Percentiles rank a stretch among this genome's conserved stretches.
Evolutionary conservation across 2,329 filamentous ascomycete species (phyloP).

Genomic region (Penicillium griseofulvum): DNA sequence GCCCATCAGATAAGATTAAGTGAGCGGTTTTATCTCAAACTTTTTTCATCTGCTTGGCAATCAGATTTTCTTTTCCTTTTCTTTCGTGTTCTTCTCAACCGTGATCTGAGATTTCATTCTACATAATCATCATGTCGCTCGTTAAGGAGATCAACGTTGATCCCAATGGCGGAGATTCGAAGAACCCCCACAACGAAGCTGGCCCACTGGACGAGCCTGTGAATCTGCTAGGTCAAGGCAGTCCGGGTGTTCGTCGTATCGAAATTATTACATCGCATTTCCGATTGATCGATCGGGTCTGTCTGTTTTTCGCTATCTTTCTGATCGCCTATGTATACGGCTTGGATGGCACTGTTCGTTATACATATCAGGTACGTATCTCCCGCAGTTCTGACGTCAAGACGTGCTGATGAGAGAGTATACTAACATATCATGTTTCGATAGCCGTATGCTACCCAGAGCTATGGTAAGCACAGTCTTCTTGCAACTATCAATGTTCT

Average conservation of each 20-base stretch:
- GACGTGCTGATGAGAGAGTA: neutral
- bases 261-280: conserved; percentile 57
- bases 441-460: conserved; percentile 54
- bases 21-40: neutral
- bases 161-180: neutral
- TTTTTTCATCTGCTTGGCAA: conserved; percentile 2
- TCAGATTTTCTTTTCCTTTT: neutral
- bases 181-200: conserved; percentile 4
- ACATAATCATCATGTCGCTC: neutral
- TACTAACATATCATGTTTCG: conserved; percentile 7
- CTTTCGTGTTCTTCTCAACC: neutral
- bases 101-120: neutral
- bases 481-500: conserved; percentile 60
- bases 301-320: conserved; percentile 62
- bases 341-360: conserved; percentile 57
- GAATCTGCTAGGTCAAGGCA: conserved; percentile 19
- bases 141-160: neutral
- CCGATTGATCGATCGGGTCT: conserved; percentile 52
- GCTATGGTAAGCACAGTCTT: conserved; percentile 54
- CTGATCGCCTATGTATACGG: conserved; percentile 64
- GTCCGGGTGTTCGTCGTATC: conserved; percentile 59
- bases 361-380: conserved; percentile 46
- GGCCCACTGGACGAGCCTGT: neutral
- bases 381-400: neutral
- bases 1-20: conserved; percentile 9